Conservation (phyloP, 2,329 filamentous ascomycete species). For the Colletotrichum lentis region DNA sequence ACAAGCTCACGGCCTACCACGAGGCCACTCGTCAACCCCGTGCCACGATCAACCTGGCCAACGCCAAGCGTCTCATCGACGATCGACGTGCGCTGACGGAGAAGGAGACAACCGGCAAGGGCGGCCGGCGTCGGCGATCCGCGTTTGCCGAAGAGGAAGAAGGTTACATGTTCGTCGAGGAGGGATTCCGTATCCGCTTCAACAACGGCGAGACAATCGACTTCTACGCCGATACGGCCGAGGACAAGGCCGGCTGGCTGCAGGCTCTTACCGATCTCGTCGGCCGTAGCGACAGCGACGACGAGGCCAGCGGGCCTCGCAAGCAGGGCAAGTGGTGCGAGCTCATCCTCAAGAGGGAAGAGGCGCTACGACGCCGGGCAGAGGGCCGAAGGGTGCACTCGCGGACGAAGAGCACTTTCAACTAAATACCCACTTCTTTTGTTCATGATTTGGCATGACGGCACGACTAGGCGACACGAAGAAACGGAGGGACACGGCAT, state of each 20-base stretch:
- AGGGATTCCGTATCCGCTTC: conserved; percentile 98
- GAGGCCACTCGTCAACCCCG: conserved; percentile 94
- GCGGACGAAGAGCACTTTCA: conserved; percentile 66
- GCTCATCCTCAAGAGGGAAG: conserved; percentile 70
- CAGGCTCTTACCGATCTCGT: conserved; percentile 78
- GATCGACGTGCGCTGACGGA: conserved; percentile 85
- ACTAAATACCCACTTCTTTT: conserved; percentile 45
- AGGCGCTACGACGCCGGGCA: conserved; percentile 63
- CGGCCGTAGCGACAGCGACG: conserved; percentile 62
- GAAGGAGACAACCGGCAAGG: conserved; percentile 79
- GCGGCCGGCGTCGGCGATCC: conserved; percentile 84
- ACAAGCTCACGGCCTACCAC: conserved; percentile 93
- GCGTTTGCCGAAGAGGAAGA: conserved; percentile 98
- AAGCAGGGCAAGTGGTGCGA: conserved; percentile 72
- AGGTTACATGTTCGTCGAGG: conserved; percentile 99
- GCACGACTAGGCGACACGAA: conserved; percentile 34
- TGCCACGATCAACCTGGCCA: conserved; percentile 94
- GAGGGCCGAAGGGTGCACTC: conserved; percentile 62
- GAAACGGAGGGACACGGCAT: conserved; percentile 33
- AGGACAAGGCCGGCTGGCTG: conserved; percentile 96
- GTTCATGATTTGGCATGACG: conserved; percentile 34
- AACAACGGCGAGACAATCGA: conserved; percentile 98
- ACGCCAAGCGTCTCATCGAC: conserved; percentile 92
- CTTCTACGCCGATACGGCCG: conserved; percentile 91
- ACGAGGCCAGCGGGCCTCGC: conserved; percentile 53